Conservation (phyloP, 495 filamentous ascomycete genomes). For the Opeltia flavorubescens region DNA sequence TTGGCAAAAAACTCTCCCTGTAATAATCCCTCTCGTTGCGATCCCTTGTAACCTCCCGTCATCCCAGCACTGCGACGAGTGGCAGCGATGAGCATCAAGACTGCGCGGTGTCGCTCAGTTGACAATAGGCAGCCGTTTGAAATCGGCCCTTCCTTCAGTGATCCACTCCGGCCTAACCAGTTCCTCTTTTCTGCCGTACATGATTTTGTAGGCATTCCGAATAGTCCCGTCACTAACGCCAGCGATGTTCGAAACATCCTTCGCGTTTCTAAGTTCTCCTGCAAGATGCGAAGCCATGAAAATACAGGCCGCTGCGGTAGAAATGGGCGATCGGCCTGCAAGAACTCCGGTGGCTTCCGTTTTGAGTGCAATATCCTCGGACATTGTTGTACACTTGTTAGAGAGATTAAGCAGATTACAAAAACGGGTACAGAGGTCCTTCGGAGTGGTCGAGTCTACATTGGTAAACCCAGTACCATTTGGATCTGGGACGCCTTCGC, state of each 20-base stretch:
- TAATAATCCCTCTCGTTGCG: no score
- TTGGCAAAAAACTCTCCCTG: no score
- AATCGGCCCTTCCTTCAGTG: conserved; percentile 50
- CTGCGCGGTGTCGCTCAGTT: no score
- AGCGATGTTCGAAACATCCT: conserved; percentile 67
- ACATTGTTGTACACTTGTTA: conserved; percentile 53
- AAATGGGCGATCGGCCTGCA: conserved; percentile 86
- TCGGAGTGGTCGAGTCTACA: conserved; percentile 67
- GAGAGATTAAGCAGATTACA: conserved; percentile 66
- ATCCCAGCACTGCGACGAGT: no score
- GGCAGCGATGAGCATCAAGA: no score
- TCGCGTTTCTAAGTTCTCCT: conserved; percentile 61
- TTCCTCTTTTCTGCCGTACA: conserved; percentile 57
- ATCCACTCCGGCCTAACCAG: conserved; percentile 67
- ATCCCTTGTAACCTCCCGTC: no score
- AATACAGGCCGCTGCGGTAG: conserved; percentile 87
- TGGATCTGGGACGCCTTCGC: conserved; percentile 23
- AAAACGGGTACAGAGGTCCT: conserved; percentile 77
- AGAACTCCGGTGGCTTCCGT: conserved; percentile 60
- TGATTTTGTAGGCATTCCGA: conserved; percentile 79
- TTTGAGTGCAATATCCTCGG: conserved; percentile 56
- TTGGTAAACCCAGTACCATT: conserved; percentile 47
- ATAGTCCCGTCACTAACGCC: conserved; percentile 94
- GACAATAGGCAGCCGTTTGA: conserved; percentile 52
- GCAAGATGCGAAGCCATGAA: conserved; percentile 83